Conservation (phyloP, 163 green algal genomes). For the Chlamydomonas reinhardtii region DNA sequence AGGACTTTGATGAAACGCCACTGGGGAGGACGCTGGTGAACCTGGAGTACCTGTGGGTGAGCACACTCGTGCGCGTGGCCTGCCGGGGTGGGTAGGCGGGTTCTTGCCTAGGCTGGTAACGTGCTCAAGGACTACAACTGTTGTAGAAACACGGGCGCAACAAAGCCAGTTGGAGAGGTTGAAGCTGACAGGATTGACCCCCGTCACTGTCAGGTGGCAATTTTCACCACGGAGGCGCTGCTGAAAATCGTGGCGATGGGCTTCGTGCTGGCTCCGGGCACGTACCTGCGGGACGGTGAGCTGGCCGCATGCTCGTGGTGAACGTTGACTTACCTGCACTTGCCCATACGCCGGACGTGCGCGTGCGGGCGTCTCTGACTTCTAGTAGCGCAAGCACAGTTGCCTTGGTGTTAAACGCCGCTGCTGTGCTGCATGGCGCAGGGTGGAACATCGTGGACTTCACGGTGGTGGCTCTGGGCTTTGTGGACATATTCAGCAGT, state of each 20-base stretch:
- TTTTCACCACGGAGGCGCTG: conserved; percentile 35
- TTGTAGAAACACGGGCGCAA: no score
- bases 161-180: no score
- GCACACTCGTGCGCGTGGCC: neutral
- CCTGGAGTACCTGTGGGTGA: conserved; percentile 42
- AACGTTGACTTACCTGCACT: no score
- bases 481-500: conserved; percentile 58
- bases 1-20: neutral
- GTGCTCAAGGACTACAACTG: no score
- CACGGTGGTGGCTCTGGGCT: conserved; percentile 67
- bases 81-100: no score
- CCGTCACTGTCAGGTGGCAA: conserved; percentile 12
- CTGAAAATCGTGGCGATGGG: conserved; percentile 46
- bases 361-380: no score
- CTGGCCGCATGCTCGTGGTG: neutral
- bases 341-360: no score
- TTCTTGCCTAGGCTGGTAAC: no score
- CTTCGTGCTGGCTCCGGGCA: conserved; percentile 11
- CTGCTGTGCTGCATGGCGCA: no score
- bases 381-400: no score
- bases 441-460: conserved; percentile 81
- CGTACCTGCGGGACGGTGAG: conserved; percentile 46
- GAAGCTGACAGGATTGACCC: no score
- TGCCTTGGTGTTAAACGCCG: no score
- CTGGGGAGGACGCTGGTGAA: neutral